phyloP scores from a whole-genome alignment of 192 early-diverging fungal genomes.

The Backusella tarrabulga region DNA sequence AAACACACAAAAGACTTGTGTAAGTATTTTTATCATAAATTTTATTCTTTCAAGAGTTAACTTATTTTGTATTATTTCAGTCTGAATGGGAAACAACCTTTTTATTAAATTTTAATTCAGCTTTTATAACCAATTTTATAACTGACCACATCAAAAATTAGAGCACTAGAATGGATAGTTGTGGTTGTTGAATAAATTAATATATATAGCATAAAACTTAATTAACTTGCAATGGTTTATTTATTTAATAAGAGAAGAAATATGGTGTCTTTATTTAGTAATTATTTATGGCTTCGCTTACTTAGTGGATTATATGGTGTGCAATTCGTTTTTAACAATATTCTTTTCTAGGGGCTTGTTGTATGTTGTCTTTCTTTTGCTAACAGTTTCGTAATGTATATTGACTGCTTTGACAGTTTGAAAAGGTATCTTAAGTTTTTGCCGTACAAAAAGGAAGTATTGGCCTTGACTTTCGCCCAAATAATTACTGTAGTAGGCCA shows the following conservation, averaged over 20 bases:
- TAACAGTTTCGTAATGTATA: background rate
- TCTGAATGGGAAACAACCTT: no score
- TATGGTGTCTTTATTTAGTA: no score
- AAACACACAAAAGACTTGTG: background rate
- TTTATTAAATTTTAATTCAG: background rate
- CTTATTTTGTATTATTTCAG: no score
- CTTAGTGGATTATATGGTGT: background rate
- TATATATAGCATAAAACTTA: background rate
- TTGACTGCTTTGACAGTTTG: background rate
- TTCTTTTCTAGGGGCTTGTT: background rate
- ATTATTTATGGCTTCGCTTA: background rate
- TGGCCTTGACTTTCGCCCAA: background rate
- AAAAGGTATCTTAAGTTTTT: slow-evolving; percentile 42
- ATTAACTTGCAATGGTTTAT: background rate
- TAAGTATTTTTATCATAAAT: no score
- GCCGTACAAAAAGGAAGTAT: background rate
- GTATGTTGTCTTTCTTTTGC: background rate
- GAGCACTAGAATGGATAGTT: background rate
- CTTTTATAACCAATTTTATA: background rate
- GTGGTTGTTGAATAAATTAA: background rate
- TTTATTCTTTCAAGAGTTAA: no score
- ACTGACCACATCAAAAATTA: background rate
- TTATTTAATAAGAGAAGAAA: background rate
- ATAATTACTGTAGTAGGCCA: background rate
- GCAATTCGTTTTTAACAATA: background rate